Evolutionary conservation across 2,329 filamentous ascomycete species (phyloP).

Genomic region (Aspergillus neotritici): DNA sequence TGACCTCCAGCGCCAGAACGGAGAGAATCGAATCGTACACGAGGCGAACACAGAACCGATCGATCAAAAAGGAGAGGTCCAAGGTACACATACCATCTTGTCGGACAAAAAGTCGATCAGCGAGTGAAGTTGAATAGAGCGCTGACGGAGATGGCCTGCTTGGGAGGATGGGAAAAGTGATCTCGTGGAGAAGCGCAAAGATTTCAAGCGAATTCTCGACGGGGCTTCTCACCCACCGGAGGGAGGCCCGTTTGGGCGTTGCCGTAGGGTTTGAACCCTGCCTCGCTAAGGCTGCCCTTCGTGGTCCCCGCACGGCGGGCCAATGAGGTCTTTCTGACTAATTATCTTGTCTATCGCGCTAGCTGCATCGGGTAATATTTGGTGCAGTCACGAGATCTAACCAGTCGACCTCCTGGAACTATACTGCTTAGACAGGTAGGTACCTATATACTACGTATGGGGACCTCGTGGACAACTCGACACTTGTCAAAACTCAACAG

Average conservation of each 20-base stretch:
- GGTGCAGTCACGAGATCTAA: background rate
- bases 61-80: slow-evolving; percentile 5
- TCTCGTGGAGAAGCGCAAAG: slow-evolving; percentile 30
- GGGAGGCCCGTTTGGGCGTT: slow-evolving; percentile 20
- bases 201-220: slow-evolving; percentile 31
- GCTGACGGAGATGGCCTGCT: slow-evolving; percentile 41
- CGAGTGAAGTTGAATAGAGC: slow-evolving; percentile 34
- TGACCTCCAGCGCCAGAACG: no score
- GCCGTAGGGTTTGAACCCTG: slow-evolving; percentile 30
- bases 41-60: background rate
- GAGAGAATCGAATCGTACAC: no score
- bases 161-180: slow-evolving; percentile 26
- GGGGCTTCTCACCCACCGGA: slow-evolving; percentile 14
- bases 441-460: no score
- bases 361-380: background rate
- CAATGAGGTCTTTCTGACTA: no score
- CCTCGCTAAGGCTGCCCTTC: slow-evolving; percentile 33
- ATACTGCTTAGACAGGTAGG: no score
- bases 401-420: no score
- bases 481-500: no score
- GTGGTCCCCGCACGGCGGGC: no score
- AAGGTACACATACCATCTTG: slow-evolving; percentile 39
- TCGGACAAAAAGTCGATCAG: slow-evolving; percentile 38
- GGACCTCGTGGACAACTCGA: no score
- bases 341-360: no score